phyloP scores from a whole-genome alignment of 139 green algal genomes.

The Ettlia oleoabundans region DNA sequence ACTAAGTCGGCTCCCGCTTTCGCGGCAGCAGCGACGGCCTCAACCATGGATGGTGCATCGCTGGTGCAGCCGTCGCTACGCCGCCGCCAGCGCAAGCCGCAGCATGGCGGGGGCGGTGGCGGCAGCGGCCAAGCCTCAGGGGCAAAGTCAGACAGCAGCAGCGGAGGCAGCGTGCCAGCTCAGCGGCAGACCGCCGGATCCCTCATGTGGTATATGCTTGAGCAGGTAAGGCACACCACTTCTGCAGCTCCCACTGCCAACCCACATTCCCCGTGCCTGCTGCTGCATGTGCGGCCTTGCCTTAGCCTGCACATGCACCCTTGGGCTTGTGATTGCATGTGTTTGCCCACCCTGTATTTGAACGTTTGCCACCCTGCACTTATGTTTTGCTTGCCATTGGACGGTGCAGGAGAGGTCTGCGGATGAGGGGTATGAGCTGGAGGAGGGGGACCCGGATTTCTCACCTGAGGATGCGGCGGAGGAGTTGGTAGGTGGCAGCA shows the following conservation, averaged over 20 bases:
- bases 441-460: slow-evolving; percentile 14
- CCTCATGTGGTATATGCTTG: slow-evolving; percentile 33
- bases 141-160: background rate
- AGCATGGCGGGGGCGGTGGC: background rate
- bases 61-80: slow-evolving; percentile 21
- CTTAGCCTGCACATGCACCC: too few species aligned
- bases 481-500: too few species aligned
- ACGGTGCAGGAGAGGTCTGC: slow-evolving; percentile 16
- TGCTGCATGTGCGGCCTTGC: too few species aligned
- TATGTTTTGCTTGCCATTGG: background rate
- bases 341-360: too few species aligned
- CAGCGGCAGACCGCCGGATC: slow-evolving; percentile 8
- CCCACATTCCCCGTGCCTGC: too few species aligned
- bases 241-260: too few species aligned
- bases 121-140: too few species aligned
- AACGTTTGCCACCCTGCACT: background rate
- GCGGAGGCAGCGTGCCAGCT: slow-evolving; percentile 18
- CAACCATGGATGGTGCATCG: too few species aligned
- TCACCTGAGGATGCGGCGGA: background rate
- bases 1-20: background rate
- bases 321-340: too few species aligned
- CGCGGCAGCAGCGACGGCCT: background rate
- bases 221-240: too few species aligned
- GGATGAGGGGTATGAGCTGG: background rate
- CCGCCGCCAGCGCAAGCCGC: slow-evolving; percentile 21